Evolutionary conservation across 169 alveolate genomes (phyloP), one percentile per base, ranked within the genome.

Genomic region (Eimeria necatrix): DNA sequence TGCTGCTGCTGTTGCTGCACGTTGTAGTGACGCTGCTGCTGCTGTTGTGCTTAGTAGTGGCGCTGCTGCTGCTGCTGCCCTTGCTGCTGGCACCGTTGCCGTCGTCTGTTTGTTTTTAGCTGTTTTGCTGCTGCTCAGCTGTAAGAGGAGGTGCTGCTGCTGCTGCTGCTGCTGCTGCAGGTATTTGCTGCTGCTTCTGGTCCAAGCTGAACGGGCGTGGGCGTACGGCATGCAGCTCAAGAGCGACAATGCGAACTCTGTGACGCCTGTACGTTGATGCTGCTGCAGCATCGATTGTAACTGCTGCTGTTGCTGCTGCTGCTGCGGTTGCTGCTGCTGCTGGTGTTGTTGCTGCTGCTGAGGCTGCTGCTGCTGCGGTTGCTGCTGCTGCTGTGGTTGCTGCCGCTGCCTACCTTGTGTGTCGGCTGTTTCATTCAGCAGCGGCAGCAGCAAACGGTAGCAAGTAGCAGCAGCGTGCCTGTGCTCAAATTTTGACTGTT

Each of bases 161-260:
- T 32, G 41, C 41, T 32, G 41, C 41, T 32, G 41, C 41, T 32
- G 41, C 41, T 32, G 12, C 53, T 22, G 14, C 76, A 70, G 94
- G 51, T 76, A 64, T 22, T 78, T 89, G 41, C 64, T 71, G 59
- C 60, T 89, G 24, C 74, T 74, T 26, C 88, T 32, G 48, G 48
- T 56, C 41, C 64, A 56, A 3, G 94, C 94, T 8, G 94, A 89
- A 64, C 53, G 94, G 46, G 94, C 89, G 46, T 89, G 94, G 94
- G 53, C 76, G 64, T 73, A 52, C 64, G 94, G 78, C 80, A 64
- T 89, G 89, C 88, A 70, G 56, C 88, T 89, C 49, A 89, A 89
- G 64, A 68, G 73, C 49, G 88, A 51, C 26, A 73, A 64, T 22
- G 94, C 94, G 22, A 68, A 78, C 32, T 24, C 89, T 3, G 89